Evolutionary conservation across 2,329 filamentous ascomycete species (phyloP).

Genomic region (Fusarium graminum): DNA sequence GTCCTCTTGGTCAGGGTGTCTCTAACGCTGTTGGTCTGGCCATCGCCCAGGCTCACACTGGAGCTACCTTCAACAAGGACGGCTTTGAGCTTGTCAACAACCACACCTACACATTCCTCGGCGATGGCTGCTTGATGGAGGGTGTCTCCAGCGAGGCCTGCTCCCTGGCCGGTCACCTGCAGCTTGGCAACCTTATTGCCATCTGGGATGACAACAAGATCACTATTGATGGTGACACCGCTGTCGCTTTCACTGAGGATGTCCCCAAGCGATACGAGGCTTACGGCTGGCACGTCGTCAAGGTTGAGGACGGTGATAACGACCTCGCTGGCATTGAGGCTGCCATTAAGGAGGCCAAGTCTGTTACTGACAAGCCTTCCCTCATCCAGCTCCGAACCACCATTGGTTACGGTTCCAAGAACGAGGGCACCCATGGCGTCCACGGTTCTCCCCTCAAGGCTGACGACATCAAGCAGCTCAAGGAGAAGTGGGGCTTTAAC

Average conservation of each 20-base stretch:
- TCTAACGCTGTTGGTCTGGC: slow-evolving; percentile 97
- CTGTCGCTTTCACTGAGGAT: slow-evolving; percentile 96
- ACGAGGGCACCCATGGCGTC: slow-evolving; percentile 93
- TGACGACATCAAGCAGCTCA: slow-evolving; percentile 93
- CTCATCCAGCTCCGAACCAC: slow-evolving; percentile 97
- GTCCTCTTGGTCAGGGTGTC: slow-evolving; percentile 97
- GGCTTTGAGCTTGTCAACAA: slow-evolving; percentile 93
- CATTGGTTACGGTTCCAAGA: slow-evolving; percentile 94
- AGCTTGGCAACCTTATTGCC: slow-evolving; percentile 96
- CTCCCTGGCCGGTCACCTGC: slow-evolving; percentile 93
- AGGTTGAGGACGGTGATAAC: slow-evolving; percentile 88
- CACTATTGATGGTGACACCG: slow-evolving; percentile 93
- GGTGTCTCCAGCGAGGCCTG: slow-evolving; percentile 94
- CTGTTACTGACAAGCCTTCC: slow-evolving; percentile 94
- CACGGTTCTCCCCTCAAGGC: slow-evolving; percentile 96
- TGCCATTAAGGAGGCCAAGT: slow-evolving; percentile 86
- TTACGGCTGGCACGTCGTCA: slow-evolving; percentile 94
- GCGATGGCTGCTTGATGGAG: slow-evolving; percentile 99
- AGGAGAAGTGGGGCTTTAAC: slow-evolving; percentile 96
- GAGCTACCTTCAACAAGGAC: slow-evolving; percentile 95
- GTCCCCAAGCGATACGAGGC: slow-evolving; percentile 94
- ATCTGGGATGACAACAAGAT: slow-evolving; percentile 99
- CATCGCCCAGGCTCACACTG: slow-evolving; percentile 94
- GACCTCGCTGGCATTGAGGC: slow-evolving; percentile 90
- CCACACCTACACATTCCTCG: slow-evolving; percentile 97